Base-by-base conservation (phyloP, 257 asterid genomes). In the Nicotiana paniculata region DNA sequence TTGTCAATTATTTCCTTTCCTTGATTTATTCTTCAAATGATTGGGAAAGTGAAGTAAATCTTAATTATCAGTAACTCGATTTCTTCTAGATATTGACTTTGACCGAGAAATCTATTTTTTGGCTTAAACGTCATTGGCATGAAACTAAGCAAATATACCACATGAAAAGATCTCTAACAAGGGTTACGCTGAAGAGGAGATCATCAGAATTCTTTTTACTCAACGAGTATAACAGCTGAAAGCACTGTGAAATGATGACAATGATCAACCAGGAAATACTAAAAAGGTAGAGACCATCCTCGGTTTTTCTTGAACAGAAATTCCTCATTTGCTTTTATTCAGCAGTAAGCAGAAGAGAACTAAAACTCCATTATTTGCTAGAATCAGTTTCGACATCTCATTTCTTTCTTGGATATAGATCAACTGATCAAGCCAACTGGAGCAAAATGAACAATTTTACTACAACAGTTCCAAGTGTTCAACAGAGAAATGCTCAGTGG, bases 201-300 rank as follows among this genome's bases (percentile, higher is more conserved):
- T 93, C 32, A 86, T 95, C 64, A 81, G 97, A 86, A 92, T 95
- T 69, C 74, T 95, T 17, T 68, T 96, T 0, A 93, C 98, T 1
- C 46, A 89, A 97, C 24, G 89, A 93, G 97, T 91, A 93, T 93
- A 87, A 7, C 98, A 95, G 86, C 90, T 95, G 67, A 95, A 91
- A 82, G 98, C 97, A 81, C 90, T 97, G 9, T 88, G 92, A 64
- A 93, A 95, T 88, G 92, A 91, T 32, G 92, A 92, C 58, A 89
- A 92, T 15, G 86, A 93, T 86, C 90, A 79, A 9, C 91, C 89
- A 83, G 97, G 97, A 88, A 95, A 83, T 82, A 85, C 90, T 86
- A 89, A 86, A 77, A 93, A 93, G 96, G 97, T 94, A 90, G 16
- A 24, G 17, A 51, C 6, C 17, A 65, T 17, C 18, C 53, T 39